phyloP scores from a whole-genome alignment of 805 yeast species.

The Candida sphagnicola region DNA sequence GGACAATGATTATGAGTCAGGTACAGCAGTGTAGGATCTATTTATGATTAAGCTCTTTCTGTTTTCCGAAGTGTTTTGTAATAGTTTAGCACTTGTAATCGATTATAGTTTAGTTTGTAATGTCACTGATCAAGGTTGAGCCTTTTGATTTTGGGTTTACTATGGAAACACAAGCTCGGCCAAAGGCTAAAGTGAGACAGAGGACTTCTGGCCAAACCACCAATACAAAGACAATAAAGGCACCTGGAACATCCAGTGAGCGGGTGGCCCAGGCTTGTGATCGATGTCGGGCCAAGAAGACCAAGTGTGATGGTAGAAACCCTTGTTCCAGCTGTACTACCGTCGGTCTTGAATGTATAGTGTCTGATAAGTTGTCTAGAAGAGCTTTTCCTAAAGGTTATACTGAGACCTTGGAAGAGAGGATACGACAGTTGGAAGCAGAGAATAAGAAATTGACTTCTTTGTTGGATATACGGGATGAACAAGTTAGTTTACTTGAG shows the following conservation, averaged over 20 bases:
- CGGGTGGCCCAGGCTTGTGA: conserved; percentile 92
- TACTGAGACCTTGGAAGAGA: conserved; percentile 83
- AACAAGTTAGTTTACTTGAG: conserved; percentile 45
- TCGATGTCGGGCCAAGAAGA: conserved; percentile 77
- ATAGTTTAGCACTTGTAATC: too few species aligned
- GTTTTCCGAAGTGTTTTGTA: too few species aligned
- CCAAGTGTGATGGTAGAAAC: conserved; percentile 71
- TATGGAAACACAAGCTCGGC: conserved; percentile 2
- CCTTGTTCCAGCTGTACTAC: conserved; percentile 80
- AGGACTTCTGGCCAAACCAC: conserved; percentile 8
- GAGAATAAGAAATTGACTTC: conserved; percentile 71
- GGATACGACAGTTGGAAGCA: conserved; percentile 80
- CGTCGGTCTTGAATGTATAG: conserved; percentile 84
- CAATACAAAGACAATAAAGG: conserved; percentile 46
- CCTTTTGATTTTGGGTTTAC: neutral
- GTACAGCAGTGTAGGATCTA: too few species aligned
- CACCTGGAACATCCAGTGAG: conserved; percentile 63
- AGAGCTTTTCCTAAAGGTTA: conserved; percentile 90
- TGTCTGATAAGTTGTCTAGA: conserved; percentile 81
- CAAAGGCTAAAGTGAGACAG: conserved; percentile 4
- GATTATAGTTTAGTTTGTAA: too few species aligned
- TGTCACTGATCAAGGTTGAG: conserved; percentile 2
- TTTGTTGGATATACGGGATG: conserved; percentile 59
- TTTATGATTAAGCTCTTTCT: too few species aligned
- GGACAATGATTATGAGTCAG: conserved; percentile 1